These are phyloP conservation scores for Aspergillus thermomutatus DNA, from an alignment of 2,329 filamentous ascomycete species.

Conservation along the genomic window DNA sequence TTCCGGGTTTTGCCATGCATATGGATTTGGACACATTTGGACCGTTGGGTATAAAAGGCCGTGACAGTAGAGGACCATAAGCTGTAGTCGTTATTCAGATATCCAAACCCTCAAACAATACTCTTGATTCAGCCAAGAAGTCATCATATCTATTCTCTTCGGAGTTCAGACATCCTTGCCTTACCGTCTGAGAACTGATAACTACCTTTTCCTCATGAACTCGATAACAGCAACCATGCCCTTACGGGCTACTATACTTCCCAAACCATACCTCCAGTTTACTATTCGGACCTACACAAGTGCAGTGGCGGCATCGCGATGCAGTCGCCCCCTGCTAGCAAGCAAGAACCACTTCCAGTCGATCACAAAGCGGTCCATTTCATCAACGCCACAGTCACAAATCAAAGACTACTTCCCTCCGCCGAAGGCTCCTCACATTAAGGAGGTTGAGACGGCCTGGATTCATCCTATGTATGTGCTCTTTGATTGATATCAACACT, in stretches of 20 bases:
- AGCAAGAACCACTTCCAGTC: constrained; percentile 13
- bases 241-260: constrained; percentile 25
- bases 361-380: constrained; percentile 32
- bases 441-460: constrained; percentile 64
- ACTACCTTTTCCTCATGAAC: constrained; percentile 23
- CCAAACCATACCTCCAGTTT: constrained; percentile 24
- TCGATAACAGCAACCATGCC: constrained; percentile 24
- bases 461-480: constrained; percentile 56
- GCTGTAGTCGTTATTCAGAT: background rate
- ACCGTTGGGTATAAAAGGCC: constrained; percentile 5
- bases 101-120: background rate
- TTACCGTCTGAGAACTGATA: background rate
- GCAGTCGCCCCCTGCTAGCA: constrained; percentile 14
- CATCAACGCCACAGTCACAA: constrained; percentile 33
- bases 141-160: background rate
- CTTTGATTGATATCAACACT: background rate
- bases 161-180: background rate
- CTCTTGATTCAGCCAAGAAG: background rate
- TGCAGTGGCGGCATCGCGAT: constrained; percentile 19
- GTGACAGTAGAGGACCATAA: background rate
- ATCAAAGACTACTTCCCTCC: constrained; percentile 57
- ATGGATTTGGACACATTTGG: background rate
- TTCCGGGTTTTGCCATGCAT: constrained; percentile 18
- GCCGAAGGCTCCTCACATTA: constrained; percentile 57
- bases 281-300: constrained; percentile 23